Conservation (phyloP, 495 filamentous ascomycete genomes). For the Aspergillus affinis region DNA sequence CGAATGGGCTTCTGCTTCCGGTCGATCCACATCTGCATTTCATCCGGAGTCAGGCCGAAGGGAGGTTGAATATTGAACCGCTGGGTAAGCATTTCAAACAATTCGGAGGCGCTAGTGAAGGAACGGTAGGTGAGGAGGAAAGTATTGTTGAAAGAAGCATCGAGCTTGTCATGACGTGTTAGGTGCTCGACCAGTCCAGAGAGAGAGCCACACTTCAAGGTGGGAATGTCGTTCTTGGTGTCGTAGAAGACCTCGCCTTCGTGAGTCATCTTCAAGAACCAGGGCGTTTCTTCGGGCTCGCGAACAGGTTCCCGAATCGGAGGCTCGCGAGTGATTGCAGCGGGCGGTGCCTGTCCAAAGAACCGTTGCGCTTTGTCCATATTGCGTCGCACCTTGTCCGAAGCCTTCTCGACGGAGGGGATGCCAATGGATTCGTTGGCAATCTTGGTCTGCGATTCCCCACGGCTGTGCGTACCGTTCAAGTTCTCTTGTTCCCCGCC, state of each 20-base stretch:
- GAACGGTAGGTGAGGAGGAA: constrained; percentile 96
- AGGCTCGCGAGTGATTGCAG: constrained; percentile 44
- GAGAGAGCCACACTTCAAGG: constrained; percentile 84
- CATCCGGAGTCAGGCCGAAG: constrained; percentile 68
- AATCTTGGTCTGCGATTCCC: constrained; percentile 36
- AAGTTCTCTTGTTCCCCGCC: constrained; percentile 31
- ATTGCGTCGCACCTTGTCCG: constrained; percentile 63
- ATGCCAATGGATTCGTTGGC: constrained; percentile 52
- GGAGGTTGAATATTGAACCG: constrained; percentile 92
- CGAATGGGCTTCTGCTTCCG: constrained; percentile 93
- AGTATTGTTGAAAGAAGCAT: constrained; percentile 94
- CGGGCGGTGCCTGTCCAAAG: constrained; percentile 79
- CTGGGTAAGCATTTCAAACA: constrained; percentile 89
- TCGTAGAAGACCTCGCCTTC: constrained; percentile 91
- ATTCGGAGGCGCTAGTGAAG: constrained; percentile 84
- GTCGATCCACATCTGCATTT: constrained; percentile 87
- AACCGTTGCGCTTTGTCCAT: constrained; percentile 83
- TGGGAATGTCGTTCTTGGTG: constrained; percentile 65
- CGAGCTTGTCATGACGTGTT: constrained; percentile 91
- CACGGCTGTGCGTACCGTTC: constrained; percentile 31
- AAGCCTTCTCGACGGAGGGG: constrained; percentile 56
- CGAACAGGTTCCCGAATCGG: constrained; percentile 44
- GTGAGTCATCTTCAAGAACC: constrained; percentile 82
- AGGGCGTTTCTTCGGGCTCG: constrained; percentile 72
- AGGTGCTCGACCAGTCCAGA: constrained; percentile 92